Conservation (phyloP, 2,329 filamentous ascomycete genomes). For the Aspergillus carbonarius region DNA sequence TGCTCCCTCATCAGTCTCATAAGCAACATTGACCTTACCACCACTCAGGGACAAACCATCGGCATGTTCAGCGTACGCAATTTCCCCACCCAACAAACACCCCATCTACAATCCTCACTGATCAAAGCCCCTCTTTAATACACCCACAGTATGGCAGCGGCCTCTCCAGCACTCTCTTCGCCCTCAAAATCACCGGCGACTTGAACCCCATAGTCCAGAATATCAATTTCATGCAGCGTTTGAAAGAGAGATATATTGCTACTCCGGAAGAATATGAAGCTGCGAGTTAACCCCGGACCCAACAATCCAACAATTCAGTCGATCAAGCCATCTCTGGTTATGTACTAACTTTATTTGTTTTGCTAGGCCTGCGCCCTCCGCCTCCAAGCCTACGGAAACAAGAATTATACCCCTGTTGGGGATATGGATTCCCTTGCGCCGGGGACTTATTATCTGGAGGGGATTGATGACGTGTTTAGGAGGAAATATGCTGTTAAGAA, state of each 20-base stretch:
- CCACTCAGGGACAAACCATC: conserved; percentile 68
- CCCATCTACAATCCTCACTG: not conserved
- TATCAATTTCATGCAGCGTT: conserved; percentile 67
- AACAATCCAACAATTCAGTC: too few relatives aligned
- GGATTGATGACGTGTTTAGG: conserved; percentile 83
- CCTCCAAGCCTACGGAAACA: conserved; percentile 79
- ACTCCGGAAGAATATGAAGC: conserved; percentile 71
- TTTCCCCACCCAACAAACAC: not conserved
- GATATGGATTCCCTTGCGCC: conserved; percentile 63
- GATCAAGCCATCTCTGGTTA: too few relatives aligned
- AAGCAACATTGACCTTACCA: conserved; percentile 60
- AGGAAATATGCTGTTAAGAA: conserved; percentile 71
- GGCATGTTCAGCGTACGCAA: conserved; percentile 63
- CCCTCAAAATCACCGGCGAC: conserved; percentile 63
- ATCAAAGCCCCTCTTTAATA: not conserved
- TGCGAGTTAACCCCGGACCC: conserved; percentile 47
- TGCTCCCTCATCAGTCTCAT: conserved; percentile 61
- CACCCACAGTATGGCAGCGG: conserved; percentile 64
- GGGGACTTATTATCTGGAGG: conserved; percentile 75
- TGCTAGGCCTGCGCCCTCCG: conserved; percentile 63
- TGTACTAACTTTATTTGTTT: too few relatives aligned
- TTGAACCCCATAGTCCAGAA: conserved; percentile 66
- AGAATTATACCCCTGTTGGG: conserved; percentile 70
- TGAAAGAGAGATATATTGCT: conserved; percentile 65
- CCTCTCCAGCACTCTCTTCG: conserved; percentile 72